These are phyloP conservation scores for Penicillium roqueforti DNA, from an alignment of 495 filamentous ascomycete genomes.

Conservation along the genomic window DNA sequence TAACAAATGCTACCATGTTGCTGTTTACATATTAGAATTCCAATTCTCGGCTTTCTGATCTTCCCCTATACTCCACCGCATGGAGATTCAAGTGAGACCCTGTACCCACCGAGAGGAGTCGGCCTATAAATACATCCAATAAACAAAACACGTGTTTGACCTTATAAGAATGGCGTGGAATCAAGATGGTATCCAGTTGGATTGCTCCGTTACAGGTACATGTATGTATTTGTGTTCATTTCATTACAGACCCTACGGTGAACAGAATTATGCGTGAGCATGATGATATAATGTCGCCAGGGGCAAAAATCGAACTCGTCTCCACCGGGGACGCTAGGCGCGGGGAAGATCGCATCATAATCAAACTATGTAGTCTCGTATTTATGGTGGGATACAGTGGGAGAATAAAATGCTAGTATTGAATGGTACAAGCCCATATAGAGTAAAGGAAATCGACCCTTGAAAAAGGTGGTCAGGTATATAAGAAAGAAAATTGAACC, in stretches of 20 bases:
- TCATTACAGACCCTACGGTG: too few relatives aligned
- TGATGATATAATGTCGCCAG: conserved; percentile 15
- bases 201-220: neutral
- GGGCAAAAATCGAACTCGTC: conserved; percentile 11
- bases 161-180: neutral
- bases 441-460: conserved; percentile 4
- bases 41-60: neutral
- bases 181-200: neutral
- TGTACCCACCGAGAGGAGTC: conserved; percentile 6
- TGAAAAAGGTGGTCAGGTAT: conserved; percentile 4
- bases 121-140: neutral
- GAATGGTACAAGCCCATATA: conserved; percentile 3
- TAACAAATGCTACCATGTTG: too few relatives aligned
- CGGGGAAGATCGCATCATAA: conserved; percentile 30
- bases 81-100: conserved; percentile 9
- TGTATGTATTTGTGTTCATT: too few relatives aligned
- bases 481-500: conserved; percentile 4
- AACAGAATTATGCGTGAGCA: neutral
- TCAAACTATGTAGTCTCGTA: conserved; percentile 21
- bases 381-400: neutral
- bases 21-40: neutral
- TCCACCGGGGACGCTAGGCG: conserved; percentile 22
- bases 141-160: neutral
- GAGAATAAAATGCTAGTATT: conserved; percentile 11
- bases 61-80: neutral